Evolutionary conservation across 2,329 filamentous ascomycete species (phyloP).

Genomic region (Lecanicillium sp.): DNA sequence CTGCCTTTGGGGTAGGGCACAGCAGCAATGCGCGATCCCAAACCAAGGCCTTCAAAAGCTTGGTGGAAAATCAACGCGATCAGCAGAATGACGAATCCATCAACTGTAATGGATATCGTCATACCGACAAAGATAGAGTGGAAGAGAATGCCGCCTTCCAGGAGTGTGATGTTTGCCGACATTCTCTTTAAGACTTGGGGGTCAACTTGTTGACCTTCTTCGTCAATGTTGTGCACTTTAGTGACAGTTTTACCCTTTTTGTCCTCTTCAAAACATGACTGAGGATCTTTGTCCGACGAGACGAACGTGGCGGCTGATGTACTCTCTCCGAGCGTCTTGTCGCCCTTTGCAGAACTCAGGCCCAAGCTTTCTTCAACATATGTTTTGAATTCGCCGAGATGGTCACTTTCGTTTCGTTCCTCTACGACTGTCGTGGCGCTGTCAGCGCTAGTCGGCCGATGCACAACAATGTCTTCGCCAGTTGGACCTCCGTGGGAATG

Average conservation of each 20-base stretch:
- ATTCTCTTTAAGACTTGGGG: conserved; percentile 48
- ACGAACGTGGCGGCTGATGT: background rate
- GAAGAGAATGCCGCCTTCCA: conserved; percentile 72
- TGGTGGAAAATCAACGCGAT: conserved; percentile 66
- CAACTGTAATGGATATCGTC: conserved; percentile 60
- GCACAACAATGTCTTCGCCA: conserved; percentile 20
- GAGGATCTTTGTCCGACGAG: no score
- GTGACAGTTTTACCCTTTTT: conserved; percentile 17
- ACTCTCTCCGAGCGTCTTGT: background rate
- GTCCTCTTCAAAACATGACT: background rate
- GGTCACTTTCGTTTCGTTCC: conserved; percentile 28
- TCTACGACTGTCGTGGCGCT: conserved; percentile 19
- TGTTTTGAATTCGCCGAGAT: background rate
- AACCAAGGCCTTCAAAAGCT: conserved; percentile 59
- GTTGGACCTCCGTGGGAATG: conserved; percentile 50
- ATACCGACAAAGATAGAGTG: conserved; percentile 71
- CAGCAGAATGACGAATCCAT: conserved; percentile 58
- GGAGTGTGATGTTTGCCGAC: conserved; percentile 63
- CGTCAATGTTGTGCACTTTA: conserved; percentile 29
- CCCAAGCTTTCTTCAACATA: background rate
- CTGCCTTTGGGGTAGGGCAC: conserved; percentile 51
- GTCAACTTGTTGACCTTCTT: conserved; percentile 35
- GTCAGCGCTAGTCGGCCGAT: conserved; percentile 9
- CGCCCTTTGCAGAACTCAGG: background rate
- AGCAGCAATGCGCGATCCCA: conserved; percentile 62